Conservation (phyloP, 352 stramenopile genomes). For the Pythium monospermum region DNA sequence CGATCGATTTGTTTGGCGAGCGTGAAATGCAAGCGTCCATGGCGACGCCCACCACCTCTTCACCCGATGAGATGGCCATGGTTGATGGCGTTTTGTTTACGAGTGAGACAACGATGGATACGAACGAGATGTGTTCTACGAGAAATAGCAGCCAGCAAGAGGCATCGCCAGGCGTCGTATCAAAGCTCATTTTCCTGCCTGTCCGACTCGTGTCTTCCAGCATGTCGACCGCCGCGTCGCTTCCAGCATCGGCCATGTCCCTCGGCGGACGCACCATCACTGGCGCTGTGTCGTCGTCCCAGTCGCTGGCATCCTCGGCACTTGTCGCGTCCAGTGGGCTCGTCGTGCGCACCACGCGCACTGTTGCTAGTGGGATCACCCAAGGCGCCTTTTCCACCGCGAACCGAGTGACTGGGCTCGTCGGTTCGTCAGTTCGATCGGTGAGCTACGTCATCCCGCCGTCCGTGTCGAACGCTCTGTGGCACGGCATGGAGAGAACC, state of each 20-base stretch:
- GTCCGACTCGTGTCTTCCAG: slow-evolving; percentile 52
- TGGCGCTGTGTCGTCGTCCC: slow-evolving; percentile 49
- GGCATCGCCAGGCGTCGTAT: slow-evolving; percentile 23
- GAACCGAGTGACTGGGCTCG: slow-evolving; percentile 41
- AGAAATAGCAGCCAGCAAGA: too few relatives aligned
- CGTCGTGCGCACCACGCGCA: slow-evolving; percentile 47
- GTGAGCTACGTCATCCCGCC: slow-evolving; percentile 49
- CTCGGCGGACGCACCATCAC: slow-evolving; percentile 61
- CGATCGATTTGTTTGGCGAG: slow-evolving; percentile 52
- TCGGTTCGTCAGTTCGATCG: slow-evolving; percentile 48
- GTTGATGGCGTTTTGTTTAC: slow-evolving; percentile 12
- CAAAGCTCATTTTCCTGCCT: slow-evolving; percentile 54
- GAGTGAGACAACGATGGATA: not conserved
- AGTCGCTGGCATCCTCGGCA: slow-evolving; percentile 51
- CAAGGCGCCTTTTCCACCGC: slow-evolving; percentile 48
- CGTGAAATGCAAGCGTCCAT: not conserved
- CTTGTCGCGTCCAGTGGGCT: slow-evolving; percentile 44
- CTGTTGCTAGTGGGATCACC: slow-evolving; percentile 46
- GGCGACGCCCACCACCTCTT: not conserved
- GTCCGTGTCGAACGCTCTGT: slow-evolving; percentile 58
- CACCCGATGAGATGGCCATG: not conserved
- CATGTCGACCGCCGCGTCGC: slow-evolving; percentile 47
- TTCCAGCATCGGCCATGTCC: slow-evolving; percentile 39
- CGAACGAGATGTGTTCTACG: not conserved
- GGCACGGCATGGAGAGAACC: slow-evolving; percentile 54